phyloP scores from a whole-genome alignment of 345 rosid species.

The Eucalyptus curtisii region DNA sequence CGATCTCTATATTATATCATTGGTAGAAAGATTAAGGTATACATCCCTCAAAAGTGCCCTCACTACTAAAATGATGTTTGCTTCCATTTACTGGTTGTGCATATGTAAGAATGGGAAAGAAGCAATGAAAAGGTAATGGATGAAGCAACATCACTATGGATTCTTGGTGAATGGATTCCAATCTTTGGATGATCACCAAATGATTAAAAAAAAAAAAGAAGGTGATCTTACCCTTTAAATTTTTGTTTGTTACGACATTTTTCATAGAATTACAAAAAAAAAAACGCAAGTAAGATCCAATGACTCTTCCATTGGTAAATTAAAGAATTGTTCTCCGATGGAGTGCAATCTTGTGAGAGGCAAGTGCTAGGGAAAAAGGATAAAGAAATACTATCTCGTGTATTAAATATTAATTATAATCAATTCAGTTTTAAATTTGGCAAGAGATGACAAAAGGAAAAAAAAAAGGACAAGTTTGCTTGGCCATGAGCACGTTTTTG shows the following conservation, averaged over 20 bases:
- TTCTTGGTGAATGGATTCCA: not conserved
- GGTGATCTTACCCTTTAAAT: not conserved
- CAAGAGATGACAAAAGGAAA: not conserved
- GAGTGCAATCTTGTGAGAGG: not conserved
- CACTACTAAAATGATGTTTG: not conserved
- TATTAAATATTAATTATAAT: not conserved
- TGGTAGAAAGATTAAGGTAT: not conserved
- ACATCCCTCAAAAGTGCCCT: rapidly evolving
- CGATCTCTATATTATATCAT: rapidly evolving
- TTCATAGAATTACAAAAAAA: rapidly evolving
- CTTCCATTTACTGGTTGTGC: rapidly evolving
- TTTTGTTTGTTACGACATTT: not conserved
- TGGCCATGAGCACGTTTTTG: not conserved
- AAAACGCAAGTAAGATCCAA: not conserved
- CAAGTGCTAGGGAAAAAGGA: not conserved
- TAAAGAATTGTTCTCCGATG: not conserved
- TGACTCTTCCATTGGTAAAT: not conserved
- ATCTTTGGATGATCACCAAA: not conserved
- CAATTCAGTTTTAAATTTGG: not conserved
- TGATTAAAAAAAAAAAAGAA: rapidly evolving
- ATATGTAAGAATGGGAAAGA: rapidly evolving
- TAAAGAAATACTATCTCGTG: rapidly evolving
- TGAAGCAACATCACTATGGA: not conserved
- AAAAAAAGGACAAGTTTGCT: not conserved
- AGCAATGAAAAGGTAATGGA: not conserved